Percentiles rank a stretch among this genome's conserved stretches.
These are phyloP conservation scores for Thymus mandschuricus DNA, from an alignment of 257 asterid species.

Conservation along the genomic window DNA sequence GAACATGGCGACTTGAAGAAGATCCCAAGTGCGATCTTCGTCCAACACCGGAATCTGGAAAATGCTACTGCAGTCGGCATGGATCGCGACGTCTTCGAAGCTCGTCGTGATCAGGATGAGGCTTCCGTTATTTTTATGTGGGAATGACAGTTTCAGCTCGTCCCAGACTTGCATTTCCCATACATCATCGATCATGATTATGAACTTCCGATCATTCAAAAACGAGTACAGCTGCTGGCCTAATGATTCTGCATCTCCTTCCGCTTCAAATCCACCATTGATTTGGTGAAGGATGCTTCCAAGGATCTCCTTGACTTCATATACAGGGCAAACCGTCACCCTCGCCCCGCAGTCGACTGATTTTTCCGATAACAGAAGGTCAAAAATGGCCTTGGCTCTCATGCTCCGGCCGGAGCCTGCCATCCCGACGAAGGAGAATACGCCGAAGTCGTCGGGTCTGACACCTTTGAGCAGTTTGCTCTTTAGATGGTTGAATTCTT, in stretches of 20 bases:
- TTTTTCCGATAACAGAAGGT: background rate
- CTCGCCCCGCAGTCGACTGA: background rate
- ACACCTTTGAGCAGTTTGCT: background rate
- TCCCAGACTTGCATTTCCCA: background rate
- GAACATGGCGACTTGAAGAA: background rate
- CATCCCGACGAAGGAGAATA: background rate
- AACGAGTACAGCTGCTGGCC: background rate
- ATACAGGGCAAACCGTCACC: background rate
- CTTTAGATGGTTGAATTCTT: conserved; percentile 6
- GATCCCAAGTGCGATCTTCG: background rate
- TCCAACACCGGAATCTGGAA: background rate
- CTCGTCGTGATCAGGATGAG: background rate
- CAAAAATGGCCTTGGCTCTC: background rate
- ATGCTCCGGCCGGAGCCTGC: background rate
- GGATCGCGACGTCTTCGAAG: background rate
- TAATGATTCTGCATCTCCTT: background rate
- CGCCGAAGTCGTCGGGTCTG: conserved; percentile 7
- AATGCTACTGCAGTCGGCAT: background rate
- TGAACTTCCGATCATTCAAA: background rate
- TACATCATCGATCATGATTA: background rate
- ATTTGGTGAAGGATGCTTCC: background rate
- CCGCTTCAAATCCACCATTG: background rate
- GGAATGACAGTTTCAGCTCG: background rate
- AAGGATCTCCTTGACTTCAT: background rate
- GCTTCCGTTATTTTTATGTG: background rate